A percentile compares a stretch with the other conserved stretches of the same genome.
phyloP scores from a whole-genome alignment of 2,329 filamentous ascomycete genomes.

The Aureobasidium pullulans region DNA sequence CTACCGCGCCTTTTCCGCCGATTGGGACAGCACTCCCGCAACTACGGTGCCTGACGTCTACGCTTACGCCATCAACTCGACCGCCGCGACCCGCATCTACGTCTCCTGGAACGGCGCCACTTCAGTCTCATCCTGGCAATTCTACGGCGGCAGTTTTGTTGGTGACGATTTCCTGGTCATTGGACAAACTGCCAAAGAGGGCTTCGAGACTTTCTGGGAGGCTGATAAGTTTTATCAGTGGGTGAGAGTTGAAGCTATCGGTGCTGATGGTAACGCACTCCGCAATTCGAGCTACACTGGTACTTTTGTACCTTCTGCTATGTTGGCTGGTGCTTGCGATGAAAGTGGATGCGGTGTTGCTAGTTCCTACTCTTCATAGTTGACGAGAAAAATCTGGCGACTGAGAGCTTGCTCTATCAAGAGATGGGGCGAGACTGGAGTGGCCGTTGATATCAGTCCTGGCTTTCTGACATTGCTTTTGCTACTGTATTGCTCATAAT shows the following conservation, averaged over 20 bases:
- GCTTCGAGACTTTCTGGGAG: constrained; percentile 21
- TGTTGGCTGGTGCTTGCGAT: neutral
- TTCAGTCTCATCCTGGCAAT: constrained; percentile 38
- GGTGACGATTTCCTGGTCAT: constrained; percentile 17
- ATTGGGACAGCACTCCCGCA: constrained; percentile 35
- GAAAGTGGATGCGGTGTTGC: constrained; percentile 8
- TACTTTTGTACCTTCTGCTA: constrained; percentile 17
- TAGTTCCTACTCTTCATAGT: constrained; percentile 6
- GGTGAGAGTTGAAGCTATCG: constrained; percentile 20
- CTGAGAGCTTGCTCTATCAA: no score
- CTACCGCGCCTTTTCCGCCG: constrained; percentile 45
- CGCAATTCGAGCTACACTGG: constrained; percentile 22
- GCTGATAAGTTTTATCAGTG: constrained; percentile 17
- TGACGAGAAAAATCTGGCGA: neutral
- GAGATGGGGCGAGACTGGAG: no score
- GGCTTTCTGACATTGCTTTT: no score
- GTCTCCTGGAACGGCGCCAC: constrained; percentile 45
- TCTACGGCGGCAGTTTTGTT: constrained; percentile 29
- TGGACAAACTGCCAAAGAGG: constrained; percentile 14
- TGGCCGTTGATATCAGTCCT: no score
- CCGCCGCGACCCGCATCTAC: constrained; percentile 32
- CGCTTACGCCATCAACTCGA: constrained; percentile 24
- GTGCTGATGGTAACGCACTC: constrained; percentile 18
- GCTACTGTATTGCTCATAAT: no score
- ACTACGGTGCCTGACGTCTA: constrained; percentile 29